These are phyloP conservation scores for Ceratobasidium sp. DNA, from an alignment of 1,284 basidiomycete species.

Conservation along the genomic window DNA sequence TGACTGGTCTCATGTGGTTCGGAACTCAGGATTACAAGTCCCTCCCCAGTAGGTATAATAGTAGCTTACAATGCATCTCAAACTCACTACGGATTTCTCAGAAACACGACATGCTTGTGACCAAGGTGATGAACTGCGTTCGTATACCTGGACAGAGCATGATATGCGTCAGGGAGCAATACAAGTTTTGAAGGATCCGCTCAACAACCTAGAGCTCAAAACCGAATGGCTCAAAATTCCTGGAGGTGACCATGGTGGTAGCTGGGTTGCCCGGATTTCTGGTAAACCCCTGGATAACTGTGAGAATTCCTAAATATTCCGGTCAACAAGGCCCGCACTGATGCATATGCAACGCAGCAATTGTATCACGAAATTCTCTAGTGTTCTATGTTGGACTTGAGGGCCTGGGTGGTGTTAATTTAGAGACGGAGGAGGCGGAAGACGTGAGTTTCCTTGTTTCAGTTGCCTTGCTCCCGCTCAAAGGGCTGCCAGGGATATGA, in stretches of 20 bases:
- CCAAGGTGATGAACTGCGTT: constrained; percentile 78
- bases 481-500: constrained; percentile 65
- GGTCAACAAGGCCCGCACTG: background rate
- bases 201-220: constrained; percentile 84
- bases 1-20: constrained; percentile 93
- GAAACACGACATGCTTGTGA: constrained; percentile 88
- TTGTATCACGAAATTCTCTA: constrained; percentile 69
- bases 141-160: constrained; percentile 87
- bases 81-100: constrained; percentile 50
- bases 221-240: constrained; percentile 85
- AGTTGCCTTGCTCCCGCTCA: background rate
- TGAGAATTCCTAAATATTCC: constrained; percentile 52
- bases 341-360: constrained; percentile 49
- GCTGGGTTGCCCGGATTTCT: constrained; percentile 88
- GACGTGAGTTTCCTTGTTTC: constrained; percentile 58
- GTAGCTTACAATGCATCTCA: background rate
- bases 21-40: constrained; percentile 81
- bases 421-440: constrained; percentile 76
- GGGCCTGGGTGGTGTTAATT: constrained; percentile 78
- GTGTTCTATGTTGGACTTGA: constrained; percentile 89
- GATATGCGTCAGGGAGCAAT: constrained; percentile 85
- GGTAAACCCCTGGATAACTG: constrained; percentile 77
- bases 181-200: constrained; percentile 79
- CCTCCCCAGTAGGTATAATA: constrained; percentile 61
- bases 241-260: constrained; percentile 79